A percentile compares a stretch with the other conserved stretches of the same genome.
Conservation (phyloP, 169 alveolate species). For the Plasmodium yoelii region DNA sequence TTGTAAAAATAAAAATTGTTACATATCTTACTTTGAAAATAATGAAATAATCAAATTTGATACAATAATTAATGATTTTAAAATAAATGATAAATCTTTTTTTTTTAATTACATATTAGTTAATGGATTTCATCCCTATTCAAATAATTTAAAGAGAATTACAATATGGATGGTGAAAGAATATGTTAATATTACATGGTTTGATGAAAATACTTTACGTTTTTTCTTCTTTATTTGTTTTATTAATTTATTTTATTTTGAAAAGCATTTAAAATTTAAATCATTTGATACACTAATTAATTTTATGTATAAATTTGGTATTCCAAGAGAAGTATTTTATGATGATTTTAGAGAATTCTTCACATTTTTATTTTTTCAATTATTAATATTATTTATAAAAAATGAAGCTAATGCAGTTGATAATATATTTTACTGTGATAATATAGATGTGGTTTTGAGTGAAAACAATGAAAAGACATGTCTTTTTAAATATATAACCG, state of each 20-base stretch:
- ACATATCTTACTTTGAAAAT: conserved; percentile 7
- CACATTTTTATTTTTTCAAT: conserved; percentile 65
- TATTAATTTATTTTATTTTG: conserved; percentile 64
- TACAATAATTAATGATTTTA: conserved; percentile 23
- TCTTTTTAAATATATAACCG: conserved; percentile 14
- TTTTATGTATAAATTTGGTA: conserved; percentile 64
- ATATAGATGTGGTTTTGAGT: conserved; percentile 7
- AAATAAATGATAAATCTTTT: conserved; percentile 43
- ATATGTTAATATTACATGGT: conserved; percentile 25
- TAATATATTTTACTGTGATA: conserved; percentile 24
- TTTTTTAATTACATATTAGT: conserved; percentile 45
- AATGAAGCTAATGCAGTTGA: conserved; percentile 32
- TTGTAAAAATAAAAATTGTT: conserved; percentile 22
- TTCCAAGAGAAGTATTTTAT: conserved; percentile 45
- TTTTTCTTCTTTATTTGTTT: conserved; percentile 52
- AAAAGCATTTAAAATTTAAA: conserved; percentile 57
- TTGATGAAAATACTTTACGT: conserved; percentile 38
- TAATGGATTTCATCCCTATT: conserved; percentile 46
- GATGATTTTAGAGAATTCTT: conserved; percentile 61
- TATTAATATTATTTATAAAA: conserved; percentile 59
- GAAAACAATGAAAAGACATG: conserved; percentile 32
- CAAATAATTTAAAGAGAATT: conserved; percentile 52
- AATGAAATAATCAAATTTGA: conserved; percentile 30
- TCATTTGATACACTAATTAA: conserved; percentile 52
- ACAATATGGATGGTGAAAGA: conserved; percentile 59